Base-by-base conservation (phyloP, 352 stramenopile species). In the Phytophthora megakarya region DNA sequence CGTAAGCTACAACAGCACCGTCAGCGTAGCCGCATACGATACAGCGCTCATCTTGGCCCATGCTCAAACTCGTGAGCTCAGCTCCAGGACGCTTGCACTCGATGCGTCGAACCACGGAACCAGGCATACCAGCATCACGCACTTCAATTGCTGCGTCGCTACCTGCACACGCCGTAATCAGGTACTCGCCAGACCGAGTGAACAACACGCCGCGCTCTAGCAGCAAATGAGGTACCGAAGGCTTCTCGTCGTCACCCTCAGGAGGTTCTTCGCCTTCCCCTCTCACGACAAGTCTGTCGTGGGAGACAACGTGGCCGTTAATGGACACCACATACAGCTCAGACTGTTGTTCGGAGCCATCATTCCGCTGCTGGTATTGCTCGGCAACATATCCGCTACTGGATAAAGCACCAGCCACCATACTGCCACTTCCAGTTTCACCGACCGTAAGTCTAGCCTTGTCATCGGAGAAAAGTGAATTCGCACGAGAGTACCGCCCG, bases 301-400 rank as follows among this genome's bases (percentile, higher is more conserved):
- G 80, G 0, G 79, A 88, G 21, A 95, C 70, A 33, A 95, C 65
- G 43, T 84, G 76, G 9, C 86, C 86, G 33, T 95, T 95, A 51
- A 95, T 88, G n/a, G 86, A 93, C 21, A 93, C 77, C 16, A 93
- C 53, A 33, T 88, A 89, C 43, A 95, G 61, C 42, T 95, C 84
- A 0, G 86, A 95, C 35, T 92, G 86, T 38, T 76, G 70, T 23
- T 76, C 68, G 8, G 54, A 59, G 18, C 61, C 70, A 61, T 70
- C 66, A 35, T 52, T 63, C 23, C 46, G 38, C 26, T 66, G 63
- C 45, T 60, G 57, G 19, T 62, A 64, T 33, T 70, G 62, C 35
- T 75, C 55, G 3, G 66, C 47, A 2, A 71, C 65, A 53, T 78
- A 78, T 37, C 70, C 70, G 16, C 65, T 78, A 46, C 66, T 78